phyloP scores from a whole-genome alignment of 306 rosid species.

The Fragaria iinumae region DNA sequence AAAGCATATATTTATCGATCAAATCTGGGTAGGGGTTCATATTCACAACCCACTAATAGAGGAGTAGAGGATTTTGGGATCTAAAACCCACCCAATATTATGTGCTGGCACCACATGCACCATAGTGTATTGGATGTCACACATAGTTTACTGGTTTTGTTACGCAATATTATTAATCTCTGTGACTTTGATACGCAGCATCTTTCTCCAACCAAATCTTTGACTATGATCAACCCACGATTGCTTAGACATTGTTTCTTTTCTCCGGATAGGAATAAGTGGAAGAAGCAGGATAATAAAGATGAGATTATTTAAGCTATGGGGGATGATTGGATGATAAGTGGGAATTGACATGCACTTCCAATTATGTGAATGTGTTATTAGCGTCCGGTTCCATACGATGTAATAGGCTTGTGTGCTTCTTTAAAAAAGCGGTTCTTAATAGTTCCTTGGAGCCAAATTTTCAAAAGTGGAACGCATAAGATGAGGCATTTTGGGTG shows the following conservation, averaged over 20 bases:
- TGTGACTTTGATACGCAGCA: slow-evolving; percentile 8
- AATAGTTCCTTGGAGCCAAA: too few relatives aligned
- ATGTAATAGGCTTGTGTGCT: neutral
- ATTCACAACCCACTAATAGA: slow-evolving; percentile 15
- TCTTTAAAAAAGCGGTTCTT: too few relatives aligned
- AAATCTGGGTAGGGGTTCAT: slow-evolving; percentile 11
- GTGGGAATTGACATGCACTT: neutral
- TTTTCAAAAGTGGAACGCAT: too few relatives aligned
- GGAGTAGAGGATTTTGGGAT: slow-evolving; percentile 22
- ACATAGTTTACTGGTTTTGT: neutral
- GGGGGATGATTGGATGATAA: neutral
- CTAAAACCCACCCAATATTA: slow-evolving; percentile 16
- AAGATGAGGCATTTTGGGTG: too few relatives aligned
- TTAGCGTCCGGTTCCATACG: neutral
- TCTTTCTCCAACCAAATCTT: slow-evolving; percentile 17
- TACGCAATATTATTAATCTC: neutral
- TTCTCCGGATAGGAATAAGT: neutral
- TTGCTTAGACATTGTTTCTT: slow-evolving; percentile 3
- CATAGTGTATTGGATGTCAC: neutral
- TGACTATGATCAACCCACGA: neutral
- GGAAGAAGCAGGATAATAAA: neutral
- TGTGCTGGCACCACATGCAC: slow-evolving; percentile 20
- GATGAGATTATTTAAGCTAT: neutral
- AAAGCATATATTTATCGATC: slow-evolving; percentile 19
- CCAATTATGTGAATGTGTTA: neutral